phyloP scores from a whole-genome alignment of 345 rosid species.

The Odontarrhena argentea region DNA sequence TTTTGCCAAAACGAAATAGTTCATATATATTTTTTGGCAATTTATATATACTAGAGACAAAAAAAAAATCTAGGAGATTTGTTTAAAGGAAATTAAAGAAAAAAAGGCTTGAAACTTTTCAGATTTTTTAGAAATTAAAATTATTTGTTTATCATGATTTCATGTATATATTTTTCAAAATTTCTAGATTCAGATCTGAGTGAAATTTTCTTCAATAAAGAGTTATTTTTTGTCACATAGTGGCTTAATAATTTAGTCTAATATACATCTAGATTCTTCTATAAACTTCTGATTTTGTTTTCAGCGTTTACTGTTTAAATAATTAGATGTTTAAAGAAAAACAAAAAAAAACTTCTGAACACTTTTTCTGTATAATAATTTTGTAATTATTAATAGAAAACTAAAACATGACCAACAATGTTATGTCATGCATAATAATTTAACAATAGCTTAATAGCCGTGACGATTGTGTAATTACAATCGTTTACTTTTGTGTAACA shows the following conservation, averaged over 20 bases:
- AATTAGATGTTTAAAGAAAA: too few relatives aligned
- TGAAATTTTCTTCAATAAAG: not conserved
- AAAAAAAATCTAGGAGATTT: too few relatives aligned
- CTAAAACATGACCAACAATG: not conserved
- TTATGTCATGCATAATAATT: not conserved
- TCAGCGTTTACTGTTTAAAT: too few relatives aligned
- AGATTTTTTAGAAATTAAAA: constrained; percentile 5
- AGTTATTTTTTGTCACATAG: too few relatives aligned
- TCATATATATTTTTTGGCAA: too few relatives aligned
- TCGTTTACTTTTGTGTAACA: not conserved
- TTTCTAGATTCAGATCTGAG: not conserved
- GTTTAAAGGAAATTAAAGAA: not conserved
- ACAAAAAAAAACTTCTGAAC: too few relatives aligned
- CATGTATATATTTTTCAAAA: not conserved
- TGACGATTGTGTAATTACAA: not conserved
- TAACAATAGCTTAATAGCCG: too few relatives aligned
- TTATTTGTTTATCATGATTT: constrained; percentile 13
- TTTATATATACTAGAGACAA: too few relatives aligned
- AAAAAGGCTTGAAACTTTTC: constrained; percentile 13
- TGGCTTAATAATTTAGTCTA: too few relatives aligned
- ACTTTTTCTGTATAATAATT: not conserved
- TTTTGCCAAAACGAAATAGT: too few relatives aligned
- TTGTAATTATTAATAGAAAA: constrained; percentile 1
- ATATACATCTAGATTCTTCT: too few relatives aligned
- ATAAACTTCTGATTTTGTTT: too few relatives aligned